A percentile compares a stretch with the other conserved stretches of the same genome.
These are phyloP conservation scores for Coemansia sp. DNA, from an alignment of 192 early-diverging fungal species.

Conservation along the genomic window DNA sequence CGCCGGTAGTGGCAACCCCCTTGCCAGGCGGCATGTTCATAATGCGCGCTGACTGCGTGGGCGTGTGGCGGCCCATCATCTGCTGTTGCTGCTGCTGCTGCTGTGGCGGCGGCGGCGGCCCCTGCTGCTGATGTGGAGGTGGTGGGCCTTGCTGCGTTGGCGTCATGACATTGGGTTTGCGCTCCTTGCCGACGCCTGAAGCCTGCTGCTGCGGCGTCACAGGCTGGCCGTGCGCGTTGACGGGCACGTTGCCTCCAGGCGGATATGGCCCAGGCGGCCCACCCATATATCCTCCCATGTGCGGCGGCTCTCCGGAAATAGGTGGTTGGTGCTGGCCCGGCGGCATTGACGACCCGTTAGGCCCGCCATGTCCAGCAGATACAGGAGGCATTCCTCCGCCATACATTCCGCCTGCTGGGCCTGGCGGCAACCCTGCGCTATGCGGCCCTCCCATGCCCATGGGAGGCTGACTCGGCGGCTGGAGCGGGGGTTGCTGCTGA, in stretches of 20 bases:
- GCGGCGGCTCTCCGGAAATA: constrained; percentile 34
- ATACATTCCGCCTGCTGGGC: constrained; percentile 36
- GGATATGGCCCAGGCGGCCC: constrained; percentile 28
- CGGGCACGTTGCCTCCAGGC: constrained; percentile 53
- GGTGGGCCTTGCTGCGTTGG: constrained; percentile 22
- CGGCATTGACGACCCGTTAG: constrained; percentile 42
- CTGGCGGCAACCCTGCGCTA: constrained; percentile 37
- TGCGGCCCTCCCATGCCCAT: constrained; percentile 41
- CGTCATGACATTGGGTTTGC: constrained; percentile 55
- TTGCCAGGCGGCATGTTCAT: constrained; percentile 23
- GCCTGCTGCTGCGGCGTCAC: constrained; percentile 52
- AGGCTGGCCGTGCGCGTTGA: constrained; percentile 53
- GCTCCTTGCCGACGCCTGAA: constrained; percentile 36
- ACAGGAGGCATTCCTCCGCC: constrained; percentile 45
- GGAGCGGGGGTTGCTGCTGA: constrained; percentile 65
- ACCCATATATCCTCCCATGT: constrained; percentile 45
- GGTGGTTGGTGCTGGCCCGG: constrained; percentile 27
- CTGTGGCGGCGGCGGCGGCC: constrained; percentile 19
- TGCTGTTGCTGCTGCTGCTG: constrained; percentile 11
- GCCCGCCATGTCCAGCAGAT: constrained; percentile 39
- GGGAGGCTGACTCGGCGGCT: constrained; percentile 63
- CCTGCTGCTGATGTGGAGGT: constrained; percentile 27
- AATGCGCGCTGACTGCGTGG: constrained; percentile 47
- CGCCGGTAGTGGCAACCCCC: constrained; percentile 26
- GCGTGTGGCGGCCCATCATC: constrained; percentile 48